Base-by-base conservation (phyloP, 2,329 filamentous ascomycete genomes). In the Fusarium tuaranense region DNA sequence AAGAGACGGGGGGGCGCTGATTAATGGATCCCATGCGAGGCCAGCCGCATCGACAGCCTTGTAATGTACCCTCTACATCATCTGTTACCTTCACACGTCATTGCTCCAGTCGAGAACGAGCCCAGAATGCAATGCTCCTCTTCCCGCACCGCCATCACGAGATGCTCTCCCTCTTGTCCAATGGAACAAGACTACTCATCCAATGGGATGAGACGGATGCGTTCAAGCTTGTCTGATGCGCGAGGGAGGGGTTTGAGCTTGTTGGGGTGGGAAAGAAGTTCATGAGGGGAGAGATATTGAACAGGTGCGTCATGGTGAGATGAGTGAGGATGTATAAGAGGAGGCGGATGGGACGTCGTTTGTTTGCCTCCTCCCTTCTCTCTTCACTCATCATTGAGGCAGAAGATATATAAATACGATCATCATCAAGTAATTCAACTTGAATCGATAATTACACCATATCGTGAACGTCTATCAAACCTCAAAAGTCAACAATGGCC, bases 401-500 rank as follows among this genome's bases (percentile, higher is more conserved):
- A 44, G 18, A n/a, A 27, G 8, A 48, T n/a, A 22, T 14, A 44
- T 63, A 27, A 20, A 27, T 48, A 7, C 58, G 12, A 62, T 25
- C 13, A 22, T 34, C 30, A 12, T 48, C 39, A 22, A 27, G n/a
- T n/a, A n/a, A n/a, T n/a, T n/a, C n/a, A n/a, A n/a, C 20, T 48
- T 25, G 44, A 48, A 51, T 30, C 48, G 53, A 64, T 2, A 67
- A 22, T 16, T 25, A 16, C 25, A 5, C 30, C 12, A 22, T 20
- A 38, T 55, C 58, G 4, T 51, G 4, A 51, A 51, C 44, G 20
- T 46, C 41, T 22, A 22, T 46, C 41, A 46, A 41, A 41, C 18
- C 18, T 39, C 18, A 10, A 61, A n/a, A n/a, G 62, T 60, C 41
- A 25, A 22, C 38, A 34, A 85, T 85, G 84, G 71, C 75, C 34